Percentiles rank a stretch among this genome's conserved stretches.
Conservation (phyloP, 83 land plant genomes). For the Picea engelmannii region DNA sequence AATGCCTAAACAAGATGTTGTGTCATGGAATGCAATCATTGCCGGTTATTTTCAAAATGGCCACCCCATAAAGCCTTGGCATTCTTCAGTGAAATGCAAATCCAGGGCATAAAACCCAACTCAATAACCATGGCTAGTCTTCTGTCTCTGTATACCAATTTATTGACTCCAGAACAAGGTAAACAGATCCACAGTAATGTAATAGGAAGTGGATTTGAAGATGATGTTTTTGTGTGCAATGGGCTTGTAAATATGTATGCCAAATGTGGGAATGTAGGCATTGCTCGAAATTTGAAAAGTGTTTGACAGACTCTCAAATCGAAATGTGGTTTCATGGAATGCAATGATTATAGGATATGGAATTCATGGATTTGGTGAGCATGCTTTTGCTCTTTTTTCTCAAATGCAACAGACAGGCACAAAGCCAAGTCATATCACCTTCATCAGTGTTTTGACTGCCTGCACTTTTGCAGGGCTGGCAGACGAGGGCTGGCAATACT, state of each 20-base stretch:
- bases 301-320: too few relatives aligned
- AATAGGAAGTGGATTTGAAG: conserved; percentile 34
- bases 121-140: conserved; percentile 46
- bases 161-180: conserved; percentile 19
- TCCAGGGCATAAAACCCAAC: conserved; percentile 27
- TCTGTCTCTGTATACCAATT: conserved; percentile 30
- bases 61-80: conserved; percentile 23
- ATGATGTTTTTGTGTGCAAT: conserved; percentile 40
- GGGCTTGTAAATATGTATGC: too few relatives aligned
- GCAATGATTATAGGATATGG: too few relatives aligned
- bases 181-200: conserved; percentile 23
- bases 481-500: too few relatives aligned
- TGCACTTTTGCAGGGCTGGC: too few relatives aligned
- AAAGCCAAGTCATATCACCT: too few relatives aligned
- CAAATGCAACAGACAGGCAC: too few relatives aligned
- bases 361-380: too few relatives aligned
- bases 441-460: too few relatives aligned
- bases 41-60: conserved; percentile 40
- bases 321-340: too few relatives aligned
- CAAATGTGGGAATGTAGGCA: conserved; percentile 24
- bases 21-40: conserved; percentile 55
- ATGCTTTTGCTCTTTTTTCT: too few relatives aligned
- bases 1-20: conserved; percentile 29
- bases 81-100: conserved; percentile 25
- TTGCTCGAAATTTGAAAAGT: too few relatives aligned